Evolutionary conservation across 306 rosid species (phyloP), one percentile per base, ranked within the genome.

Genomic region (Pueraria montana): DNA sequence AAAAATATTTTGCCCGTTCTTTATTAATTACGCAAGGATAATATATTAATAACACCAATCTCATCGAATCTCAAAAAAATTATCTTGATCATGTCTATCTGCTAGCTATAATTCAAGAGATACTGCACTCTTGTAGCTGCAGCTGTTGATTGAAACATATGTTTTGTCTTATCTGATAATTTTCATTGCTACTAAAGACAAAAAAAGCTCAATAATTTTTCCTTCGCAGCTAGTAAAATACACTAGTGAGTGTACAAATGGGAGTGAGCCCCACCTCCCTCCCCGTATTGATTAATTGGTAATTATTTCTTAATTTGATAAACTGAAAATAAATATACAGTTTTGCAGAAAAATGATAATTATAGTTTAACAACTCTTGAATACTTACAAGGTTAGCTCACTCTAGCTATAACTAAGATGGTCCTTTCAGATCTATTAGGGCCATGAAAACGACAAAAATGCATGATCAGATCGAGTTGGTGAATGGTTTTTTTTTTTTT

Each of bases 381-480:
- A 6, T 38, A 58, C 67, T 64, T 66, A 71, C 69, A 84, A 84
- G 76, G 77, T 87, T 79, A 74, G 77, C 23, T 76, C 67, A 74
- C 67, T 18, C 10, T 53, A 43, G 70, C 23, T 45, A 67, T 65
- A 72, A 68, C 42, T 52, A 43, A 78, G 83, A 74, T 84, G 84
- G 87, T 34, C 78, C 13, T 53, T 77, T 77, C 63, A 80, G 64
- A 75, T 64, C 63, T 50, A 80, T 63, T 46, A 63, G 59, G 85
- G 78, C 65, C 61, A 32, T 45, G 13, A 64, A 34, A 80, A 89
- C 89, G 83, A 90, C 84, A 88, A 89, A 74, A 45, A 76, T 43
- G 70, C 78, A 82, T 66, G 85, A 87, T 86, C 83, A 72, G 83
- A 81, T 87, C 76, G 87, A 87, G 97, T 82, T 88, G 90, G 74